phyloP scores from a whole-genome alignment of 768 basidiomycete genomes.

The Suillus fuscotomentosus region DNA sequence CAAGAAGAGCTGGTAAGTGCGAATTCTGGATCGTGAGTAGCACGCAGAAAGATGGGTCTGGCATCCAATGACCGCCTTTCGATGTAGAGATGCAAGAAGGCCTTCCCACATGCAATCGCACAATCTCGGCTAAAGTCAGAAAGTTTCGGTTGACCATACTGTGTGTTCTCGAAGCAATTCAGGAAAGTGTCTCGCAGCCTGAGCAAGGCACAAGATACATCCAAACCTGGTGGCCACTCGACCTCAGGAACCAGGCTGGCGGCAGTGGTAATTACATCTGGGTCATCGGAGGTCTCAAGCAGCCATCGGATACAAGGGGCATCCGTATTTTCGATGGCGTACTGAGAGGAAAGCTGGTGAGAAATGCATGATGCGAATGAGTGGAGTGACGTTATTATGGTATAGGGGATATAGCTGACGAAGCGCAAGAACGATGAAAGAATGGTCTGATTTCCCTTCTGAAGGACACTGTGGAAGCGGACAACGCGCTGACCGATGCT shows the following conservation, averaged over 20 bases:
- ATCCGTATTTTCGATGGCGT: not conserved
- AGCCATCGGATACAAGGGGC: conserved; percentile 10
- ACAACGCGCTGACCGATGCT: conserved; percentile 2
- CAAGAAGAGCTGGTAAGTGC: not conserved
- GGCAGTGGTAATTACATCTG: conserved; percentile 9
- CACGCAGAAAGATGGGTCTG: not conserved
- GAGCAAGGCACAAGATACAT: conserved; percentile 8
- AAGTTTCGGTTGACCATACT: conserved; percentile 2
- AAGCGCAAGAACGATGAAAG: conserved; percentile 1
- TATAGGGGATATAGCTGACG: conserved; percentile 1
- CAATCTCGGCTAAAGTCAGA: not conserved
- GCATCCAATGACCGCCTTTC: conserved; percentile 5
- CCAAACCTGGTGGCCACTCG: conserved; percentile 13
- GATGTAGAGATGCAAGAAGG: conserved; percentile 5
- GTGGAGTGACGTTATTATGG: not conserved
- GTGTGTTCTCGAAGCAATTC: conserved; percentile 5
- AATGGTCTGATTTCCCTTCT: conserved; percentile 1
- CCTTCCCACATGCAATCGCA: conserved; percentile 10
- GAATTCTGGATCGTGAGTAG: not conserved
- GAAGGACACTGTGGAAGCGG: not conserved
- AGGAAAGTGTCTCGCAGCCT: conserved; percentile 11
- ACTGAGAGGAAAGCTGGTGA: not conserved
- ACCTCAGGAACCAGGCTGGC: conserved; percentile 16
- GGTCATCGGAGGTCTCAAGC: conserved; percentile 9
- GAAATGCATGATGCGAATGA: conserved; percentile 1